Evolutionary conservation across 1,284 basidiomycete species (phyloP).

Genomic region (Serendipita sp.): DNA sequence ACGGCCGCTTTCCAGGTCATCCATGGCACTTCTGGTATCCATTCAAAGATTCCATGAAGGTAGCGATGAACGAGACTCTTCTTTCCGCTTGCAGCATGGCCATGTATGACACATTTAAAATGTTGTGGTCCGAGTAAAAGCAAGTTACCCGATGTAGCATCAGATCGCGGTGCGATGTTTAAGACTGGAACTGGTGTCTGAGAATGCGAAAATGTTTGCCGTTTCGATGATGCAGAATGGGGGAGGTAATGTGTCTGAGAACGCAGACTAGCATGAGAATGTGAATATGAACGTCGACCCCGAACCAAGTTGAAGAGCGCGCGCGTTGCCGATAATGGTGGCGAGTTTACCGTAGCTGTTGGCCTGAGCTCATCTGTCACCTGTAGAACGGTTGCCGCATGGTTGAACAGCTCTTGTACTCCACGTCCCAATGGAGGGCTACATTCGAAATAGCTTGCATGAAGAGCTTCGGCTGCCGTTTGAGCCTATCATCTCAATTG

Average conservation of each 20-base stretch:
- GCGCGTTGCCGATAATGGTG: neutral
- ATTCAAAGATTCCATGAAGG: conserved; percentile 1
- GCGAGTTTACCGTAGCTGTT: neutral
- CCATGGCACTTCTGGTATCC: conserved; percentile 1
- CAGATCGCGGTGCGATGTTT: neutral
- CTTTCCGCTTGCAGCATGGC: neutral
- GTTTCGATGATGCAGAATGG: neutral
- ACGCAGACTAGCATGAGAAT: neutral
- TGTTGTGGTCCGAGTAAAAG: conserved; percentile 1
- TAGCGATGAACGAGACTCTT: conserved; percentile 4
- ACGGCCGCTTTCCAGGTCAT: conserved; percentile 6
- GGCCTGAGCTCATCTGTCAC: neutral
- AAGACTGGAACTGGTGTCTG: neutral
- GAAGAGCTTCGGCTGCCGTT: neutral
- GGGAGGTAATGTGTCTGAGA: neutral
- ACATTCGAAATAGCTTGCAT: conserved; percentile 4
- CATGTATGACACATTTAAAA: conserved; percentile 4
- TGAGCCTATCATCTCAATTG: neutral
- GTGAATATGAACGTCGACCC: neutral
- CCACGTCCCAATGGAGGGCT: neutral
- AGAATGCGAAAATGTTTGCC: neutral
- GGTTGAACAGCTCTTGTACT: conserved; percentile 1
- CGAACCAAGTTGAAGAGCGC: conserved; percentile 1
- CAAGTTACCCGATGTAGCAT: neutral
- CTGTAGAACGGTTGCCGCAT: neutral